Base-by-base conservation (phyloP, 345 rosid genomes). In the Sapria himalayana region DNA sequence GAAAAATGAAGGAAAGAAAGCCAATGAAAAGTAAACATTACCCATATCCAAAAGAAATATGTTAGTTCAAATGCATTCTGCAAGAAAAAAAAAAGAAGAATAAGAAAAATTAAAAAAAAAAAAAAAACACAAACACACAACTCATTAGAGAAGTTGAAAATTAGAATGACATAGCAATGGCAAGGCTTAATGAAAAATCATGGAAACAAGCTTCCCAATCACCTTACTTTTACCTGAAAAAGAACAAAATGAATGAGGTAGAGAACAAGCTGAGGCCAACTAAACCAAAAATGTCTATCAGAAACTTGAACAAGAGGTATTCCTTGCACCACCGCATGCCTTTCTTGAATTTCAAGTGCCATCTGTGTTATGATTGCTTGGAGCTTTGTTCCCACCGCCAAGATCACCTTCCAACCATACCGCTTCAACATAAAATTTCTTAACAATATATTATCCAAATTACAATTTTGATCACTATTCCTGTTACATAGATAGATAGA, bases 51-150 rank as follows among this genome's bases (percentile, higher is more conserved):
- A 35, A 91, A 64, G 78, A 84, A 77, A 61, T 84, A 80, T 16
- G 95, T 91, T 37, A 91, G 66, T 65, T 91, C 99, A 39, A 91
- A 84, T 5, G 99, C 99, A 53, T 91, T 91, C 95, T 91, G 67
- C 20, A 50, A 36, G 42, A 25, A 17, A 12, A 22, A 50, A 15
- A n/a, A n/a, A n/a, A n/a, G n/a, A n/a, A n/a, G n/a, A n/a, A n/a
- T n/a, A n/a, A n/a, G n/a, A n/a, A n/a, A n/a, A n/a, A n/a, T n/a
- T n/a, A n/a, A n/a, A n/a, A n/a, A n/a, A n/a, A n/a, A n/a, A n/a
- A n/a, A n/a, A n/a, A n/a, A n/a, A n/a, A n/a, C n/a, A 44, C 8
- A 49, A 15, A 13, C 8, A 46, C 4, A 39, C 7, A 33, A 24
- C 21, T 39, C 18, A 49, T 64, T 51, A 55, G 38, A 38, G 39